Evolutionary conservation across 1,284 basidiomycete genomes (phyloP).

Genomic region (Taiwanofungus camphoratus): DNA sequence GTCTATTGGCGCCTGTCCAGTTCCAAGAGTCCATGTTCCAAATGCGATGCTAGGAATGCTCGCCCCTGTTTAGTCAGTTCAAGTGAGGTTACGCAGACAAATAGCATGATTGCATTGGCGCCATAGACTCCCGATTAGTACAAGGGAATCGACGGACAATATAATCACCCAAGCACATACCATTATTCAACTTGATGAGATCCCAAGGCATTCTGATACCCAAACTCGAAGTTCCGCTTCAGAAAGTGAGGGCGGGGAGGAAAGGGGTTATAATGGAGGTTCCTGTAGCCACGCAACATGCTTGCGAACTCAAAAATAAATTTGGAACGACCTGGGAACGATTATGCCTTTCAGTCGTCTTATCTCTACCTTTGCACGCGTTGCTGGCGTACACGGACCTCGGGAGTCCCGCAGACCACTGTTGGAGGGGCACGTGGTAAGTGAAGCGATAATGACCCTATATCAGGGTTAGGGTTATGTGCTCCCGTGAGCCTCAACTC

Average conservation of each 20-base stretch:
- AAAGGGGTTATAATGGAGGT: not conserved
- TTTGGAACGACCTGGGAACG: too few relatives aligned
- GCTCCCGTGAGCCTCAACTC: too few relatives aligned
- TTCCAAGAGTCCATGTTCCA: constrained; percentile 46
- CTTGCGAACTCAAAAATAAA: not conserved
- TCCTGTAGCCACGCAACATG: not conserved
- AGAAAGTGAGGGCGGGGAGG: not conserved
- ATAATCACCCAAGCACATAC: too few relatives aligned
- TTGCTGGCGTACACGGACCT: not conserved
- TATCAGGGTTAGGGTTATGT: too few relatives aligned
- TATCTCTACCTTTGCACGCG: not conserved
- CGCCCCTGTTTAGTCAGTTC: constrained; percentile 30
- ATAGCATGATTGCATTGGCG: not conserved
- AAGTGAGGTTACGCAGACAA: not conserved
- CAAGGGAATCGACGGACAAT: constrained; percentile 23
- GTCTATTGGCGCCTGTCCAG: constrained; percentile 29
- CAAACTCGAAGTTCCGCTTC: not conserved
- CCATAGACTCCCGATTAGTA: not conserved
- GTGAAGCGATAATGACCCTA: too few relatives aligned
- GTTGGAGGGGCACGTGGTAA: too few relatives aligned
- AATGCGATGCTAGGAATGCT: constrained; percentile 50
- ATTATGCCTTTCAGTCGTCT: too few relatives aligned
- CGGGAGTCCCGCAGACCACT: too few relatives aligned
- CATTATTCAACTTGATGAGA: constrained; percentile 44
- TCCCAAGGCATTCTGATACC: constrained; percentile 41